A percentile compares a stretch with the other conserved stretches of the same genome.
phyloP scores from a whole-genome alignment of 305 asterid genomes.

The Fraxinus xanthoxyloides region DNA sequence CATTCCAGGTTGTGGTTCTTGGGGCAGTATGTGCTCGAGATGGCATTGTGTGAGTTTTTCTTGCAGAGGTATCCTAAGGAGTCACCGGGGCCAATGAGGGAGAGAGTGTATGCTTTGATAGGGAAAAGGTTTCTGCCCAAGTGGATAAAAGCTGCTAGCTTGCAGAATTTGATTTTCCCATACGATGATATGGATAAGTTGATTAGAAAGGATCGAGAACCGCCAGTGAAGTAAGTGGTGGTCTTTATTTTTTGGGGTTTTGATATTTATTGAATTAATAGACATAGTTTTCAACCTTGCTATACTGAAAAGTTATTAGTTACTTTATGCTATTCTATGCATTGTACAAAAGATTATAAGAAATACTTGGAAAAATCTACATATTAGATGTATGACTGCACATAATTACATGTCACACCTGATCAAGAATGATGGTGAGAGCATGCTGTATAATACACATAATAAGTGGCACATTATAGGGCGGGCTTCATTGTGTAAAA shows the following conservation, averaged over 20 bases:
- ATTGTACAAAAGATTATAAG: background rate
- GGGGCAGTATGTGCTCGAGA: slow-evolving; percentile 84
- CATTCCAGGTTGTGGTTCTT: slow-evolving; percentile 78
- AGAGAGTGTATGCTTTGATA: slow-evolving; percentile 80
- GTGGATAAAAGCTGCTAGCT: slow-evolving; percentile 83
- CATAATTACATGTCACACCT: background rate
- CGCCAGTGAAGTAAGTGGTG: slow-evolving; percentile 78
- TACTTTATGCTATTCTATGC: background rate
- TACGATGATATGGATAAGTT: slow-evolving; percentile 87
- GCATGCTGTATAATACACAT: background rate
- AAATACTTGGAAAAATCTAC: background rate
- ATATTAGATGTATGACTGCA: background rate
- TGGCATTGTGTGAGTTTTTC: slow-evolving; percentile 89
- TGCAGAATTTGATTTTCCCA: slow-evolving; percentile 90
- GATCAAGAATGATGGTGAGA: background rate
- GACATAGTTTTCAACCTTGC: background rate
- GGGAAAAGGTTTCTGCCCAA: slow-evolving; percentile 90
- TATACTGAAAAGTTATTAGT: background rate
- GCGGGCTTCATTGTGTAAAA: background rate
- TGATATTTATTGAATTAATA: background rate
- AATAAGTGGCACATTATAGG: background rate
- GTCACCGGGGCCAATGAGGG: slow-evolving; percentile 98
- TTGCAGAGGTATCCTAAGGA: slow-evolving; percentile 95
- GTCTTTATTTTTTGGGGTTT: background rate
- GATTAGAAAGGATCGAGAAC: slow-evolving; percentile 69